A percentile compares a stretch with the other conserved stretches of the same genome.
Evolutionary conservation across 371 early-diverging fungal genomes (phyloP).

Genomic region (Rhizopus stolonifer): DNA sequence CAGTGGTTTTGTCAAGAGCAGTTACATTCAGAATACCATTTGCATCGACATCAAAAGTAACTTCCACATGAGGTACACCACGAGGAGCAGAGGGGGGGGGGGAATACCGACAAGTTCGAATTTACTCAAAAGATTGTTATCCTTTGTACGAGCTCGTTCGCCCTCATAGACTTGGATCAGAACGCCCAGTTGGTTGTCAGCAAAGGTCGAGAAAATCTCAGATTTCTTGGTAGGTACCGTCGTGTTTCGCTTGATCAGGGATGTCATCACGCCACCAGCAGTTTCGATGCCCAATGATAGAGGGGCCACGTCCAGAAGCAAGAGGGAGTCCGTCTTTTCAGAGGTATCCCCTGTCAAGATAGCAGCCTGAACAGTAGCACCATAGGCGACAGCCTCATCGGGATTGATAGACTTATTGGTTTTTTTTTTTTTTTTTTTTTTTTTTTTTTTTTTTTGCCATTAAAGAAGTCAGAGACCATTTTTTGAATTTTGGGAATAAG

Average conservation of each 20-base stretch:
- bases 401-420: constrained; percentile 94
- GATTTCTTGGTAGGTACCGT: constrained; percentile 87
- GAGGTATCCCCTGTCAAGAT: constrained; percentile 59
- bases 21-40: constrained; percentile 93
- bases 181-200: constrained; percentile 91
- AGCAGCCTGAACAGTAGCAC: constrained; percentile 96
- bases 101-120: constrained; percentile 85
- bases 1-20: constrained; percentile 90
- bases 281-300: constrained; percentile 91
- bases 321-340: constrained; percentile 63
- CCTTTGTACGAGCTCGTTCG: constrained; percentile 82
- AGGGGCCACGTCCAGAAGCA: constrained; percentile 86
- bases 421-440: no score
- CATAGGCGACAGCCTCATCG: constrained; percentile 96
- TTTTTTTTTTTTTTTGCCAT: no score
- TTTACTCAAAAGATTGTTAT: constrained; percentile 88
- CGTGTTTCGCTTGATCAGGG: constrained; percentile 80
- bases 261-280: constrained; percentile 79
- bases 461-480: constrained; percentile 93
- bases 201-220: constrained; percentile 90
- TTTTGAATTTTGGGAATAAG: constrained; percentile 99
- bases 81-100: constrained; percentile 87
- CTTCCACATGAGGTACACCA: constrained; percentile 88
- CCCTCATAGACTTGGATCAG: constrained; percentile 91
- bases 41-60: constrained; percentile 90